A percentile compares a stretch with the other conserved stretches of the same genome.
Conservation (phyloP, 257 asterid genomes). For the Solanum rostratum region DNA sequence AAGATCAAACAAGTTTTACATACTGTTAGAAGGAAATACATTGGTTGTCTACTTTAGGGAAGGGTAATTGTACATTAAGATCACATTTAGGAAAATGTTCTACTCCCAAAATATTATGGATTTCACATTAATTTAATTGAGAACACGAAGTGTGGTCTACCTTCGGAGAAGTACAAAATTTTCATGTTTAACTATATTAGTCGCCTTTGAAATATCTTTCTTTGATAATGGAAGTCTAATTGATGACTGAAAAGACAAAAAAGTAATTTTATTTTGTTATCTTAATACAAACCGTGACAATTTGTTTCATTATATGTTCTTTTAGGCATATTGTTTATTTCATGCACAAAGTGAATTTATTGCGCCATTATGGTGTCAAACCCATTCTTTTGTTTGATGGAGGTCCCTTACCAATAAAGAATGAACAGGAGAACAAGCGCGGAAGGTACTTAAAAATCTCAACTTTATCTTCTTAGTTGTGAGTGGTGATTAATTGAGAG, state of each 20-base stretch:
- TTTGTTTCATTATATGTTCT: background rate
- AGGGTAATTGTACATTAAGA: background rate
- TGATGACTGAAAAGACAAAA: background rate
- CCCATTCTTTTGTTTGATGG: conserved; percentile 95
- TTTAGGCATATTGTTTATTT: conserved; percentile 84
- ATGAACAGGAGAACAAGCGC: conserved; percentile 80
- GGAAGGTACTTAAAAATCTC: conserved; percentile 43
- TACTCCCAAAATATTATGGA: background rate
- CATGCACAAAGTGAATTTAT: conserved; percentile 87
- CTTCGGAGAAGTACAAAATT: background rate
- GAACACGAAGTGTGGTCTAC: background rate
- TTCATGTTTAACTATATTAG: background rate
- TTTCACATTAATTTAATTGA: background rate
- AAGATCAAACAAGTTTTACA: background rate
- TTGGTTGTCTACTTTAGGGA: background rate
- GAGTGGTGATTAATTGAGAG: too few relatives aligned
- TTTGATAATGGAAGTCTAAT: background rate
- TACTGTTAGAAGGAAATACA: background rate
- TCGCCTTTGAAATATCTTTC: background rate
- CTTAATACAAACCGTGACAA: background rate
- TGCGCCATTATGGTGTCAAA: conserved; percentile 74
- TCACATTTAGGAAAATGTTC: background rate
- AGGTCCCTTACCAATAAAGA: conserved; percentile 85
- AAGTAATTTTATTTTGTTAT: background rate
- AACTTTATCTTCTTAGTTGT: background rate